phyloP scores from a whole-genome alignment of 1,139 yeast genomes.

The Kodamaea sp. region DNA sequence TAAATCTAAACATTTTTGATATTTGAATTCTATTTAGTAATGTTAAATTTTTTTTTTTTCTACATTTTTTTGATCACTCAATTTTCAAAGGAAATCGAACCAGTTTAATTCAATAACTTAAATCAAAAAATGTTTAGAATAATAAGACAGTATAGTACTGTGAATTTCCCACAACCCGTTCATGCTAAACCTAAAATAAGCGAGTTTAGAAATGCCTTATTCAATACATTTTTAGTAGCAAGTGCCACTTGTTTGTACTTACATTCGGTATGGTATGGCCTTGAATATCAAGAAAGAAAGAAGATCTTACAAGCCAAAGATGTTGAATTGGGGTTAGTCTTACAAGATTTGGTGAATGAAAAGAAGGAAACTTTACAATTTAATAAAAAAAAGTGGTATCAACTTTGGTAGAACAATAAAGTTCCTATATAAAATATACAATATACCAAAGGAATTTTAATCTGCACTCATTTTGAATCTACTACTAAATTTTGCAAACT shows the following conservation, averaged over 20 bases:
- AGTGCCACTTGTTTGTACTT: slow-evolving; percentile 37
- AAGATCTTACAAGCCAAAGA: slow-evolving; percentile 23
- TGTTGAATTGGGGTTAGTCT: slow-evolving; percentile 25
- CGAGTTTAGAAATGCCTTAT: slow-evolving; percentile 38
- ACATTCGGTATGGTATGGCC: slow-evolving; percentile 31
- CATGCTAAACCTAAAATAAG: slow-evolving; percentile 31
- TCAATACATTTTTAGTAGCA: slow-evolving; percentile 41
- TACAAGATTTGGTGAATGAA: slow-evolving; percentile 31
- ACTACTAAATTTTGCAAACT: slow-evolving; percentile 42
- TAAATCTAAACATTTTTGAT: background rate
- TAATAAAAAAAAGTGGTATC: slow-evolving; percentile 21
- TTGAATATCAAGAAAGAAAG: slow-evolving; percentile 33
- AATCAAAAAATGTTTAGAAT: slow-evolving; percentile 4
- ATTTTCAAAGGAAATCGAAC: background rate
- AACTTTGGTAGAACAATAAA: slow-evolving; percentile 19
- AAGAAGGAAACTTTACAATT: slow-evolving; percentile 20
- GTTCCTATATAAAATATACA: background rate
- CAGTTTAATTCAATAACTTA: background rate
- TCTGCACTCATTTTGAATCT: slow-evolving; percentile 21
- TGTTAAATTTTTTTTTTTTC: background rate
- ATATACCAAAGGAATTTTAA: background rate
- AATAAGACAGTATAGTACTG: slow-evolving; percentile 6
- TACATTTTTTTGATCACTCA: background rate
- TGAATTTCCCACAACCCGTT: slow-evolving; percentile 14
- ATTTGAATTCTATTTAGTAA: background rate